Conservation (phyloP, 1,284 basidiomycete genomes). For the Ustilago loliicola region DNA sequence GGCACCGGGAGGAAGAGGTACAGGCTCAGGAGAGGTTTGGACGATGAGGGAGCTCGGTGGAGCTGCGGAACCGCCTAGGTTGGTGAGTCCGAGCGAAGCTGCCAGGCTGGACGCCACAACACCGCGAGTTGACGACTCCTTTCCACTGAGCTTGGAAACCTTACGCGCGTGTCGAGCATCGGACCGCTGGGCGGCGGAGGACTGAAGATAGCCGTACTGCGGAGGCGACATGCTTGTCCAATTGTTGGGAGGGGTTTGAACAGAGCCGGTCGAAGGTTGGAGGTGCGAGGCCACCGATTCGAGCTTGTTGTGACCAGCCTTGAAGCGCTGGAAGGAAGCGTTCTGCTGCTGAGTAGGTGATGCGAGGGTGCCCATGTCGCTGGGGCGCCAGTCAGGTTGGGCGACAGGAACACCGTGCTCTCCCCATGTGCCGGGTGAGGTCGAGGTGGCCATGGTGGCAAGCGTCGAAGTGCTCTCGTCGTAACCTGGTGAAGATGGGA, state of each 20-base stretch:
- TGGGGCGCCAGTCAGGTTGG: slow-evolving; percentile 52
- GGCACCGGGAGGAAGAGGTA: slow-evolving; percentile 52
- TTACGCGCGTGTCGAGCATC: slow-evolving; percentile 48
- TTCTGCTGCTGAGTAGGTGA: slow-evolving; percentile 32
- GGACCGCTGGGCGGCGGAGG: slow-evolving; percentile 11
- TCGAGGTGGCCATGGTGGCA: slow-evolving; percentile 18
- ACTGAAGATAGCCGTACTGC: slow-evolving; percentile 25
- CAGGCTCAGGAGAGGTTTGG: slow-evolving; percentile 23
- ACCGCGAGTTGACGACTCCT: slow-evolving; percentile 31
- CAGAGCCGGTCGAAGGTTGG: slow-evolving; percentile 32
- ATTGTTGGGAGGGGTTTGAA: slow-evolving; percentile 30
- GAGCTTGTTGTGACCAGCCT: slow-evolving; percentile 29
- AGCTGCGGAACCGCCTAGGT: slow-evolving; percentile 19
- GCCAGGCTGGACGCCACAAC: slow-evolving; percentile 32
- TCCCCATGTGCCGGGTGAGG: slow-evolving; percentile 51
- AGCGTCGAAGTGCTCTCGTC: slow-evolving; percentile 42
- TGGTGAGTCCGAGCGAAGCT: slow-evolving; percentile 37
- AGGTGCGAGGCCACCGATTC: slow-evolving; percentile 33
- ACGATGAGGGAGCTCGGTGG: slow-evolving; percentile 12
- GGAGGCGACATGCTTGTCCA: slow-evolving; percentile 49
- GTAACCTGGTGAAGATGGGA: slow-evolving; percentile 31
- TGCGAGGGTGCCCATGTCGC: slow-evolving; percentile 56
- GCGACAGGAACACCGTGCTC: slow-evolving; percentile 52
- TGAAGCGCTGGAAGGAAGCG: slow-evolving; percentile 32
- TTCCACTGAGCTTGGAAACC: slow-evolving; percentile 48